These are phyloP conservation scores for Puccinia hordei DNA, from an alignment of 1,284 basidiomycete genomes.

Conservation along the genomic window DNA sequence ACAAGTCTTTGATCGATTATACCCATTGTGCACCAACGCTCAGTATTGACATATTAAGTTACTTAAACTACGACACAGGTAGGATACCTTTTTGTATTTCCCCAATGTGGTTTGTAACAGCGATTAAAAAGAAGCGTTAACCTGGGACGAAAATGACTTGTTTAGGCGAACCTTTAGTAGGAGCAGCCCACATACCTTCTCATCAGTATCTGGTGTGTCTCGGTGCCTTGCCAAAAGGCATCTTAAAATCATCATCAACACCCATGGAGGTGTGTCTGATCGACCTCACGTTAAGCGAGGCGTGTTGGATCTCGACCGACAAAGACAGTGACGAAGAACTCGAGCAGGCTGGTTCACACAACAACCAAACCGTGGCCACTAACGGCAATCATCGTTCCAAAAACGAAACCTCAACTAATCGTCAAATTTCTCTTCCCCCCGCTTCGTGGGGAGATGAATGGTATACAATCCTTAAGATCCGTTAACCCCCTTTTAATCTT, in stretches of 20 bases:
- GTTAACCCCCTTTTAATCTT: neutral
- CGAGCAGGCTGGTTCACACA: neutral
- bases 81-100: neutral
- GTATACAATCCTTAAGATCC: constrained; percentile 35
- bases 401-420: neutral
- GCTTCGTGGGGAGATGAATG: constrained; percentile 44
- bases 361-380: neutral
- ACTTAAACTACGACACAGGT: constrained; percentile 48
- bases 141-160: neutral
- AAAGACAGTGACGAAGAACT: neutral
- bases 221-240: constrained; percentile 23
- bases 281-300: constrained; percentile 21
- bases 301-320: constrained; percentile 23
- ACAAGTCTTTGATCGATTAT: constrained; percentile 17
- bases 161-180: constrained; percentile 41
- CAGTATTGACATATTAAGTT: constrained; percentile 41
- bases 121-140: neutral
- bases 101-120: neutral
- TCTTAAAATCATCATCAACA: neutral
- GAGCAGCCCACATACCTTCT: neutral
- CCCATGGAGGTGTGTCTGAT: constrained; percentile 39
- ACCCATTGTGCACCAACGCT: constrained; percentile 37
- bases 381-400: neutral
- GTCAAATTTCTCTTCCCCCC: neutral
- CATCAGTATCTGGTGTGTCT: constrained; percentile 29